phyloP scores from a whole-genome alignment of 768 basidiomycete genomes.

The Pholiota conissans region DNA sequence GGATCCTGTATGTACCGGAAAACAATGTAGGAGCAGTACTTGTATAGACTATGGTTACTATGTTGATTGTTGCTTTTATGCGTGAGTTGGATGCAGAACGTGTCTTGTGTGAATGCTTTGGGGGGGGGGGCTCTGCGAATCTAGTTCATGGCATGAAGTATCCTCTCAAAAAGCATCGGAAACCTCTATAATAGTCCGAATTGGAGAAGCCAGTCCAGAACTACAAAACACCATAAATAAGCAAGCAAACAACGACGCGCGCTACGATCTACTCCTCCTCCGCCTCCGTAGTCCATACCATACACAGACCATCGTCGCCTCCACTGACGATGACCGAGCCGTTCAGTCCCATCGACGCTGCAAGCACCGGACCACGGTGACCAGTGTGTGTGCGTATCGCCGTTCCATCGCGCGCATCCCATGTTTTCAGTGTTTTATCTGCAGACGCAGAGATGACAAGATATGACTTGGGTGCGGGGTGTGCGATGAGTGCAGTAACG shows the following conservation, averaged over 20 bases:
- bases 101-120: no score
- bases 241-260: not conserved
- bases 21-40: no score
- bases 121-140: no score
- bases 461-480: slow-evolving; percentile 73
- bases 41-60: no score
- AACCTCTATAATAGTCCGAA: not conserved
- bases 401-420: slow-evolving; percentile 87
- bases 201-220: not conserved
- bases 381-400: slow-evolving; percentile 81
- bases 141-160: no score
- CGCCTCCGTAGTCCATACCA: slow-evolving; percentile 75
- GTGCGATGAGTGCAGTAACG: slow-evolving; percentile 75
- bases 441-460: slow-evolving; percentile 85
- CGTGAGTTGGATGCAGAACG: no score
- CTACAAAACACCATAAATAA: not conserved
- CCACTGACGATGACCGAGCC: slow-evolving; percentile 83
- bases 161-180: no score
- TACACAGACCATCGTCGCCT: slow-evolving; percentile 86
- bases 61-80: no score
- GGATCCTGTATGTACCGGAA: not conserved
- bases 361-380: slow-evolving; percentile 76
- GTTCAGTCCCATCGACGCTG: slow-evolving; percentile 66
- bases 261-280: slow-evolving; percentile 25
- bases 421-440: slow-evolving; percentile 84